Percentiles rank a stretch among this genome's conserved stretches.
These are phyloP conservation scores for Pichia sp. DNA, from an alignment of 1,139 yeast genomes.

Conservation along the genomic window DNA sequence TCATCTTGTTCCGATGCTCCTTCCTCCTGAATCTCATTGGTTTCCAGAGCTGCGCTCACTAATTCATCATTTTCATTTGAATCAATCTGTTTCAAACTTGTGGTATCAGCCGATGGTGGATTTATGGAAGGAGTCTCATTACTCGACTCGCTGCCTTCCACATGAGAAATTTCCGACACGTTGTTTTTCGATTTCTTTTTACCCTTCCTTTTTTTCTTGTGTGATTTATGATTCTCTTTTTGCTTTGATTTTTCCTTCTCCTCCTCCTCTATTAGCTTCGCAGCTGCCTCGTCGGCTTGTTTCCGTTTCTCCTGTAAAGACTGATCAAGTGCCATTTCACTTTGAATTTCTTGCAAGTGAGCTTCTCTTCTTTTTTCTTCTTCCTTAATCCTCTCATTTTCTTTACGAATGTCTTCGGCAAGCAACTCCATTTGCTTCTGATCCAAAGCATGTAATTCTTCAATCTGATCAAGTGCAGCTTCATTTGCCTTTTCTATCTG, in stretches of 20 bases:
- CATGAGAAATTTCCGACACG: too few species aligned
- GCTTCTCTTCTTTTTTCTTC: background rate
- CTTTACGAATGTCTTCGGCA: background rate
- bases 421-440: background rate
- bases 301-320: background rate
- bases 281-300: background rate
- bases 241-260: background rate
- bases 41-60: background rate
- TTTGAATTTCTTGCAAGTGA: background rate
- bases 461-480: background rate
- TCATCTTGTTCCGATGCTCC: background rate
- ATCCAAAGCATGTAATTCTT: background rate
- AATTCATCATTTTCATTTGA: background rate
- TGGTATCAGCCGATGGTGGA: background rate
- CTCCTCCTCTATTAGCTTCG: background rate
- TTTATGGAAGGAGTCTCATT: too few species aligned
- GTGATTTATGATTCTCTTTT: background rate
- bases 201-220: background rate
- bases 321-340: background rate
- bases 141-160: background rate
- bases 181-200: background rate
- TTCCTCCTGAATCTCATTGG: background rate
- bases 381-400: background rate
- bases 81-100: background rate
- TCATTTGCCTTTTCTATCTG: slow-evolving; percentile 5